Evolutionary conservation across 495 filamentous ascomycete species (phyloP).

Genomic region (Xylaria venustula): DNA sequence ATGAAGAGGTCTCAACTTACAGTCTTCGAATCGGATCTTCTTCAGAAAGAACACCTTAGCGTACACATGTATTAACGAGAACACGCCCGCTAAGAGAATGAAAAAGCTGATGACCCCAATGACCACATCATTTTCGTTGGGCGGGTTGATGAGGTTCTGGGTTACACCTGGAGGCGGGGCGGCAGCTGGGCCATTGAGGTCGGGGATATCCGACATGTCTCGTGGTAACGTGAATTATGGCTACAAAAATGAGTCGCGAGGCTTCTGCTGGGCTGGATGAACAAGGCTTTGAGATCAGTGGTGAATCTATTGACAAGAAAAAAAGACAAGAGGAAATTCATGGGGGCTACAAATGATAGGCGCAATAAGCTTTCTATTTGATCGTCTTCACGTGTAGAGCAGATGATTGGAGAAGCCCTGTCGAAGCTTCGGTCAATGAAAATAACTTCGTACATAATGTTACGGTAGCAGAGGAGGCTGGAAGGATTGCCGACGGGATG

Average conservation of each 20-base stretch:
- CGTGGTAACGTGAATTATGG: not conserved
- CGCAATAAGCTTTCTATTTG: too few relatives aligned
- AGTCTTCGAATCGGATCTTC: slow-evolving; percentile 10
- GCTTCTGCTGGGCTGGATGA: too few relatives aligned
- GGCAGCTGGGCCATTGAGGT: slow-evolving; percentile 19
- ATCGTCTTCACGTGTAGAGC: too few relatives aligned
- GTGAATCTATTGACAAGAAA: too few relatives aligned
- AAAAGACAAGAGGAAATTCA: too few relatives aligned
- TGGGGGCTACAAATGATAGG: too few relatives aligned
- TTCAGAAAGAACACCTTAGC: slow-evolving; percentile 22
- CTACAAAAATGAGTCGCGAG: not conserved
- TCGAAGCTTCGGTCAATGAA: too few relatives aligned
- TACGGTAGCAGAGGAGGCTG: too few relatives aligned
- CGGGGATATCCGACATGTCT: slow-evolving; percentile 15
- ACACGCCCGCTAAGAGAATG: slow-evolving; percentile 18
- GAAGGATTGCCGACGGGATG: too few relatives aligned
- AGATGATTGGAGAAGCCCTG: too few relatives aligned
- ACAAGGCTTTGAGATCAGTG: too few relatives aligned
- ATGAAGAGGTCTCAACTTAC: not conserved
- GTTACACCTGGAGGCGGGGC: slow-evolving; percentile 15
- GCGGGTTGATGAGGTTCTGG: slow-evolving; percentile 33
- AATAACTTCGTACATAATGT: too few relatives aligned
- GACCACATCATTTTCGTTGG: slow-evolving; percentile 27
- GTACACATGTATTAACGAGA: slow-evolving; percentile 19
- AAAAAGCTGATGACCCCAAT: slow-evolving; percentile 20